Conservation (phyloP, 2,329 filamentous ascomycete genomes). For the Fusarium austroafricanum region DNA sequence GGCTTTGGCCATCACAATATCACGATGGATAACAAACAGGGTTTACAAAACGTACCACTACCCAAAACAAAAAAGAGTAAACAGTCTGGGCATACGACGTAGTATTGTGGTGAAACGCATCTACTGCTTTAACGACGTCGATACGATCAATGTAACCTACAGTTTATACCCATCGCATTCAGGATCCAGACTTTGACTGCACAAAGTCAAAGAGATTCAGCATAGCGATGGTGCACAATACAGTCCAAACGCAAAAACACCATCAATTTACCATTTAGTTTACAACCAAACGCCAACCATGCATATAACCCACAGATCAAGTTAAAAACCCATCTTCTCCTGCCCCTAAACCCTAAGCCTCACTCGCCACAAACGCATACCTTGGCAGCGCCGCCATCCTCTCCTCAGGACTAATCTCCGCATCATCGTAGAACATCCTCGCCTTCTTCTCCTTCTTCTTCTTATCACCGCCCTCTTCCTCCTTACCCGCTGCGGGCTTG, state of each 20-base stretch:
- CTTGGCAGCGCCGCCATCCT: slow-evolving; percentile 83
- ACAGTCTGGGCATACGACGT: neutral
- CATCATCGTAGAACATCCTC: slow-evolving; percentile 84
- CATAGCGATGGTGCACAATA: neutral
- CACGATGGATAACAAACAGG: slow-evolving; percentile 2
- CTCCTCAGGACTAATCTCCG: slow-evolving; percentile 86
- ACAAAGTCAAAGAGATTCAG: too few species aligned
- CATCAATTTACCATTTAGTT: slow-evolving; percentile 43
- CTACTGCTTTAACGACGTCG: too few species aligned
- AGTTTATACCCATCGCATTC: neutral
- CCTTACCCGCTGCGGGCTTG: slow-evolving; percentile 57
- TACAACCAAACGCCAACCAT: slow-evolving; percentile 47
- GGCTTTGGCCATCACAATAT: neutral
- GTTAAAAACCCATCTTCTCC: too few species aligned
- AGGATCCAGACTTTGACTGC: too few species aligned
- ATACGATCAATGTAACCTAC: neutral
- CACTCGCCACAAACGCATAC: slow-evolving; percentile 70
- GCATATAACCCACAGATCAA: slow-evolving; percentile 23
- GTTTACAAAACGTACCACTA: neutral
- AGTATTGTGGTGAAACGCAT: too few species aligned
- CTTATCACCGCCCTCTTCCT: slow-evolving; percentile 59
- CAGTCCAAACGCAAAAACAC: slow-evolving; percentile 26
- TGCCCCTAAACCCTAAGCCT: slow-evolving; percentile 16
- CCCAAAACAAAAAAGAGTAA: neutral
- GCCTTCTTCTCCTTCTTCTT: slow-evolving; percentile 77